Conservation (phyloP, 106 monocot genomes). For the Dioscorea alata region DNA sequence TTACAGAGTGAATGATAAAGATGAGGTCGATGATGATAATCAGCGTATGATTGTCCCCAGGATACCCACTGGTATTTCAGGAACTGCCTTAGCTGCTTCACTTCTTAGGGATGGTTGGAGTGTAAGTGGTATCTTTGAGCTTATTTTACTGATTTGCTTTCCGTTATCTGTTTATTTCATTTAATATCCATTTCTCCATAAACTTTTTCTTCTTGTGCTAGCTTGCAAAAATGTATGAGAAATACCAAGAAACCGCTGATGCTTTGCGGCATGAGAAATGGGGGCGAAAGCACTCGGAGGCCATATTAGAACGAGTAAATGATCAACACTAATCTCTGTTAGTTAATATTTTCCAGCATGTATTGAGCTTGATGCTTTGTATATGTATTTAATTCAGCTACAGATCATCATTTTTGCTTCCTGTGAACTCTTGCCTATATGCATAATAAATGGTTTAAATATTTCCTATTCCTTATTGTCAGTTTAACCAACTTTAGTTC, state of each 20-base stretch:
- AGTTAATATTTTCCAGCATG: background rate
- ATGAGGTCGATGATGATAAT: constrained; percentile 14
- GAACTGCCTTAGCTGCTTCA: constrained; percentile 95
- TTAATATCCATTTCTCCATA: background rate
- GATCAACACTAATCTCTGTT: no score
- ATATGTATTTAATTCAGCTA: no score
- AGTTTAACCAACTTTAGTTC: no score
- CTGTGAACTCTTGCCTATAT: no score
- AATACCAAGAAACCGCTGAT: constrained; percentile 97
- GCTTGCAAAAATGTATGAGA: constrained; percentile 97
- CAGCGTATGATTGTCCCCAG: constrained; percentile 49
- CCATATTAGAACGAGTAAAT: constrained; percentile 65
- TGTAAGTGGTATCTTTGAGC: constrained; percentile 42
- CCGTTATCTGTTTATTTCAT: background rate
- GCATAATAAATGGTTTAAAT: no score
- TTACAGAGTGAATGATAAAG: constrained; percentile 29
- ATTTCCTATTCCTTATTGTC: no score
- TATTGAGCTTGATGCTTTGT: no score
- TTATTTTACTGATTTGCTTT: constrained; percentile 2
- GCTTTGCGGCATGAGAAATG: constrained; percentile 79
- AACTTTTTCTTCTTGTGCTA: constrained; percentile 14
- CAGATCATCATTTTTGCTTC: no score
- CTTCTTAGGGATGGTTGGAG: constrained; percentile 97
- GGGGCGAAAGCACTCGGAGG: constrained; percentile 74
- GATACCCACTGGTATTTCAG: constrained; percentile 61